Base-by-base conservation (phyloP, 495 filamentous ascomycete species). In the Penicillium turbatum region DNA sequence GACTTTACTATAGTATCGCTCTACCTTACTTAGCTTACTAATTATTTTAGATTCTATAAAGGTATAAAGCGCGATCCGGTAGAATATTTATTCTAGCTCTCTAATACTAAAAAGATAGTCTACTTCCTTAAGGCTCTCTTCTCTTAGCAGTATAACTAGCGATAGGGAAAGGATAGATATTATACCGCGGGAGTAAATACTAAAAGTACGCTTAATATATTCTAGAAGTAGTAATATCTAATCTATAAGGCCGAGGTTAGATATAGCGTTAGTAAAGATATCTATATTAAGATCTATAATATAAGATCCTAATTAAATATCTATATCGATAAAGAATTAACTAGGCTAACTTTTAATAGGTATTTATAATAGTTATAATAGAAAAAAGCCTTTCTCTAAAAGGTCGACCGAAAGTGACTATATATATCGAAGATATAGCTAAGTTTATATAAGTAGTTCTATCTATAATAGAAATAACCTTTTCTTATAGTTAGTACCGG, bases 201-300 rank as follows among this genome's bases (percentile, higher is more conserved):
- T 36, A 67, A 68, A 51, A 71, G 61, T 59, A 62, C 59, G 19
- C 54, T 75, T 37, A 60, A 70, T 47, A 54, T 48, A 53, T 75
- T 71, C 45, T 75, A 49, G 69, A 75, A 75, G 51, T 66, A 57
- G 59, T 74, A 57, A 60, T 52, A 62, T 51, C 61, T 72, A 9
- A 51, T 70, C 26, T 60, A 62, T 7, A 65, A 67, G 54, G 53
- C 49, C 13, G 53, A 58, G 44, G 47, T 60, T 37, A 54, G 57
- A 48, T 34, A 60, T 31, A 39, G 44, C 38, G 58, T 66, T 1
- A 59, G 58, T 39, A 70, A 67, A 56, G 60, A 67, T 49, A 55
- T 38, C 21, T 40, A 45, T 11, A 46, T 67, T 17, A 64, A 70
- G 37, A 56, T 70, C 16, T 38, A 41, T 17, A 54, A 67, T 54